Base-by-base conservation (phyloP, 331 rosid species). In the Rosa hybrid region DNA sequence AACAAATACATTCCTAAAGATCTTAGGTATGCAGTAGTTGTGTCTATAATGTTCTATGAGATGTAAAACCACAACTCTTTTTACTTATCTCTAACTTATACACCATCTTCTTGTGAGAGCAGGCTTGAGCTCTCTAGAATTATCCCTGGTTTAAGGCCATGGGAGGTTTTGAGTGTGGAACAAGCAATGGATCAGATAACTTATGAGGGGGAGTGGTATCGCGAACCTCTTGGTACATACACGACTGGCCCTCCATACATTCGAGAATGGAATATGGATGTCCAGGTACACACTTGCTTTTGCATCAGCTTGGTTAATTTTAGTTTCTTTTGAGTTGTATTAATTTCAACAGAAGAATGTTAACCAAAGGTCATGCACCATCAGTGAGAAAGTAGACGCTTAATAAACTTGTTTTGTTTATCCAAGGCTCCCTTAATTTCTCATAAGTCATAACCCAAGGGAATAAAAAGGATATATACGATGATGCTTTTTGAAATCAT, bases 161-260 rank as follows among this genome's bases (percentile, higher is more conserved):
- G 99, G 98, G 97, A 96, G 88, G 96, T 96, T 87, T 84, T 96
- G 50, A 93, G 98, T 70, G 70, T 96, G n/a, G 98, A 96, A 90
- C 97, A 96, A 87, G 99, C 99, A 16, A 96, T 96, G 98, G 90
- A 90, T 80, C 93, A 56, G 56, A 69, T 96, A 81, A 89, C 99
- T 51, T 93, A 88, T 68, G 86, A 78, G 2, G 97, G 93, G 17
- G 76, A 89, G 86, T 93, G 97, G 96, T 89, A 88, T 70, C 94
- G 98, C 12, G 93, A 87, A 60, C 97, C 98, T 41, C 96, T 95
- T 77, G 96, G 91, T 82, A 41, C 94, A 4, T 93, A 25, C 84
- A 86, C 82, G 12, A 91, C 97, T 0, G 99, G 98, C 30, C 98
- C 98, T 42, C 98, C 99, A 12, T 95, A 85, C 86, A 77, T 93